Percentiles rank a stretch among this genome's conserved stretches.
phyloP scores from a whole-genome alignment of 139 green algal genomes.

The Ettlia oleoabundans region DNA sequence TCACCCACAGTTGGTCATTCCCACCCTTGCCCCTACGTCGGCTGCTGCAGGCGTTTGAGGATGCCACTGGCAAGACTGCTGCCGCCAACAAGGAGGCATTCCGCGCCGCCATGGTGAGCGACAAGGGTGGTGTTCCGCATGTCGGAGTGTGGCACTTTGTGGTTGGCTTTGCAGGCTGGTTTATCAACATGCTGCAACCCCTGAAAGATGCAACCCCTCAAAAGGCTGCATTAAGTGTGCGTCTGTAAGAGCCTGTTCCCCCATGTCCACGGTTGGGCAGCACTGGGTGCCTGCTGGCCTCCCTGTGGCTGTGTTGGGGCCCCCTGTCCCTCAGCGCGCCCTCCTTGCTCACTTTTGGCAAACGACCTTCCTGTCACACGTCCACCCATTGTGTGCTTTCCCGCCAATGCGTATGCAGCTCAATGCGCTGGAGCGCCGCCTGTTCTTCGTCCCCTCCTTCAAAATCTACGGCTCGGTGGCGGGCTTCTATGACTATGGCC shows the following conservation, averaged over 20 bases:
- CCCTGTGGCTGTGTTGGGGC: too few relatives aligned
- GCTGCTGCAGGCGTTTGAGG: constrained; percentile 66
- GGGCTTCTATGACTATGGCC: constrained; percentile 98
- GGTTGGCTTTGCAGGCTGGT: neutral
- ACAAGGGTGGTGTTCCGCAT: neutral
- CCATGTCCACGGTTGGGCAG: too few relatives aligned
- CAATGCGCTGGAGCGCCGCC: constrained; percentile 84
- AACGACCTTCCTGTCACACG: too few relatives aligned
- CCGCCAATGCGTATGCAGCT: too few relatives aligned
- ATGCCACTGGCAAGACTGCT: constrained; percentile 66
- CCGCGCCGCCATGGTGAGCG: constrained; percentile 73
- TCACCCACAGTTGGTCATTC: too few relatives aligned
- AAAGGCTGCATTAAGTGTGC: too few relatives aligned
- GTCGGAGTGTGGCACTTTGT: neutral
- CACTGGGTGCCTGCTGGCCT: neutral
- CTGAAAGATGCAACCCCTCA: too few relatives aligned
- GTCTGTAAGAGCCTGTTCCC: too few relatives aligned
- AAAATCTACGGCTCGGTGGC: constrained; percentile 98
- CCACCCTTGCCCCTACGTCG: neutral
- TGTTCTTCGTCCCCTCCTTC: constrained; percentile 98
- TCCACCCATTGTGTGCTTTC: too few relatives aligned
- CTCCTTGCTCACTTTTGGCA: too few relatives aligned
- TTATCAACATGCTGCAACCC: too few relatives aligned
- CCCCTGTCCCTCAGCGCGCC: too few relatives aligned
- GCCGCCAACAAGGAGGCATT: constrained; percentile 83